Conservation (phyloP, 2,329 filamentous ascomycete species). For the Botrytis paeoniae region DNA sequence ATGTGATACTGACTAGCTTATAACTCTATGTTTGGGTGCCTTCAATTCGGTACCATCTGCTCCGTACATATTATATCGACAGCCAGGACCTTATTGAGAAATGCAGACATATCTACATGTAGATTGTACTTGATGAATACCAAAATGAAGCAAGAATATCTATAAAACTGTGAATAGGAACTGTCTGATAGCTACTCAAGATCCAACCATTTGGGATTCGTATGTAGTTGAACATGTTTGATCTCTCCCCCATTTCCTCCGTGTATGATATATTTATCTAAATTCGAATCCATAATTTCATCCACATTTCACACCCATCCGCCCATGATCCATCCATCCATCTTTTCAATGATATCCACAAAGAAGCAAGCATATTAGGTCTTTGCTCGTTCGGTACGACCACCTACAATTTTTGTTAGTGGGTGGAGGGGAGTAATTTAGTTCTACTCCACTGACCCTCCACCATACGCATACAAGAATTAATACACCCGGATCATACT, state of each 20-base stretch:
- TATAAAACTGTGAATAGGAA: background rate
- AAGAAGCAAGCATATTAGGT: slow-evolving; percentile 12
- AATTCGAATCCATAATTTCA: background rate
- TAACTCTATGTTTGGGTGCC: slow-evolving; percentile 7
- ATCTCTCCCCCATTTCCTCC: background rate
- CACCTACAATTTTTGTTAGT: slow-evolving; percentile 5
- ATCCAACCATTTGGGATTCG: background rate
- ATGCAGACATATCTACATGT: background rate
- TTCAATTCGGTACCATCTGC: slow-evolving; percentile 3
- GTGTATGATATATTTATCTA: background rate
- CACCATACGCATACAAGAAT: slow-evolving; percentile 4
- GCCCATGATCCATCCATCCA: background rate
- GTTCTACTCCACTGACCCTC: slow-evolving; percentile 9
- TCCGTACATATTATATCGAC: background rate
- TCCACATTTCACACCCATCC: background rate
- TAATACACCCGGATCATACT: slow-evolving; percentile 2
- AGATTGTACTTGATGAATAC: background rate
- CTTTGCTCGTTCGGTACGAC: slow-evolving; percentile 8
- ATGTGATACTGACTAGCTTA: background rate
- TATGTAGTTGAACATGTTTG: background rate
- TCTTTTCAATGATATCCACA: slow-evolving; percentile 4
- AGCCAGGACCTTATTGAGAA: background rate
- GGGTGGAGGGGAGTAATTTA: slow-evolving; percentile 13
- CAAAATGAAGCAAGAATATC: background rate
- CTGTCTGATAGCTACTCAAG: background rate